These are phyloP conservation scores for Aschersonia sp. DNA, from an alignment of 2,329 filamentous ascomycete genomes.

Conservation along the genomic window DNA sequence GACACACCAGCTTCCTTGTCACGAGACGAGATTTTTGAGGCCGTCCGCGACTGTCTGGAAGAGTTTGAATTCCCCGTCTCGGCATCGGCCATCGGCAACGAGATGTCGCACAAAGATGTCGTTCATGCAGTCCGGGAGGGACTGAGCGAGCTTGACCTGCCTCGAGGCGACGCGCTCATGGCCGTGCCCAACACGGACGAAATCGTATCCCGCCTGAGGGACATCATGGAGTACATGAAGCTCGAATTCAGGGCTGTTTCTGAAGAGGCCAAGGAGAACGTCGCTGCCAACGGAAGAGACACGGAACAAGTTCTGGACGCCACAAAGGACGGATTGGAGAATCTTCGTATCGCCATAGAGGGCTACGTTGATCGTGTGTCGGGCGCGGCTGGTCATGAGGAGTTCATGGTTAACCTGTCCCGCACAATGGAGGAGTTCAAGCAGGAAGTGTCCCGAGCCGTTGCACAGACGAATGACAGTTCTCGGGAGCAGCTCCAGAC, in stretches of 20 bases:
- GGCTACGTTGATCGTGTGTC: conserved; percentile 61
- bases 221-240: conserved; percentile 48
- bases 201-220: conserved; percentile 41
- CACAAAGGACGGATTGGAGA: conserved; percentile 75
- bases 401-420: conserved; percentile 57
- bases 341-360: conserved; percentile 67
- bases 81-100: conserved; percentile 36
- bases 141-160: conserved; percentile 34
- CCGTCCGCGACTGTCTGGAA: conserved; percentile 74
- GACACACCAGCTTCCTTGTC: conserved; percentile 57
- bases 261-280: conserved; percentile 60
- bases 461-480: conserved; percentile 30
- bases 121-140: conserved; percentile 49
- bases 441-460: conserved; percentile 51
- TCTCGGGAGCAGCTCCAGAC: conserved; percentile 56
- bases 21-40: conserved; percentile 68
- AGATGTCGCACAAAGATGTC: conserved; percentile 45
- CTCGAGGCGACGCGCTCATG: conserved; percentile 23
- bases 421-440: conserved; percentile 52
- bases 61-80: conserved; percentile 61
- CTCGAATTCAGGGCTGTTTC: conserved; percentile 45
- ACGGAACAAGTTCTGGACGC: conserved; percentile 82
- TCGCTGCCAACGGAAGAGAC: conserved; percentile 62
- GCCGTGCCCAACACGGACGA: conserved; percentile 31
- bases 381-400: conserved; percentile 57